These are phyloP conservation scores for Phytopythium montanum DNA, from an alignment of 352 stramenopile species.

Conservation along the genomic window DNA sequence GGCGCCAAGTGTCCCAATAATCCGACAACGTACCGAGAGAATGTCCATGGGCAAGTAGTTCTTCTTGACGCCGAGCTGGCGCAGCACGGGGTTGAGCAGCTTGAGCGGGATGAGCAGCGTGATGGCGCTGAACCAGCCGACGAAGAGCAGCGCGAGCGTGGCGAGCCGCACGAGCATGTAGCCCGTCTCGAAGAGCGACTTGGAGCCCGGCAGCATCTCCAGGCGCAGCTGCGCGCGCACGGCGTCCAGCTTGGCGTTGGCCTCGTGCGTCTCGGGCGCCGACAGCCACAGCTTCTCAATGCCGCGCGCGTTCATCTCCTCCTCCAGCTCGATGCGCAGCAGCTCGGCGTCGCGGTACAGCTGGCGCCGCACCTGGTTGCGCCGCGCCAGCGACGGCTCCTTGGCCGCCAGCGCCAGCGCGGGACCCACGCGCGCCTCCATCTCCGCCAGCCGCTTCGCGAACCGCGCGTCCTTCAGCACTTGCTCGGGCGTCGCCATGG, in stretches of 20 bases:
- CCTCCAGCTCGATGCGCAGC: slow-evolving; percentile 75
- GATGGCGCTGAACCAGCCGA: slow-evolving; percentile 72
- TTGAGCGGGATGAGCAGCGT: slow-evolving; percentile 66
- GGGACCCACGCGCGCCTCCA: slow-evolving; percentile 42
- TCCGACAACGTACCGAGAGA: slow-evolving; percentile 30
- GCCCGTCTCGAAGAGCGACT: slow-evolving; percentile 42
- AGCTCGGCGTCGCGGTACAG: slow-evolving; percentile 73
- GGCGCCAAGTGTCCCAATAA: not conserved
- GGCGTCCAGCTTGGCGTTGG: slow-evolving; percentile 52
- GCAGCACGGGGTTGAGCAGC: slow-evolving; percentile 46
- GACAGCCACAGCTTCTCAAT: slow-evolving; percentile 57
- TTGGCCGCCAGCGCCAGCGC: slow-evolving; percentile 34
- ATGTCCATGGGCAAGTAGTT: slow-evolving; percentile 81
- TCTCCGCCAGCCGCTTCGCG: slow-evolving; percentile 44
- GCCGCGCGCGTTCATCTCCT: slow-evolving; percentile 62
- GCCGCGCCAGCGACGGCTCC: slow-evolving; percentile 50
- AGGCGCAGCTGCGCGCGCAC: slow-evolving; percentile 64
- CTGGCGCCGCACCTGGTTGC: slow-evolving; percentile 66
- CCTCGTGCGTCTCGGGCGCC: slow-evolving; percentile 39
- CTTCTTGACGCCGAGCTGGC: slow-evolving; percentile 55
- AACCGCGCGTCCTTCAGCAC: slow-evolving; percentile 60
- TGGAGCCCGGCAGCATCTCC: slow-evolving; percentile 41
- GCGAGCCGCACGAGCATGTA: slow-evolving; percentile 69
- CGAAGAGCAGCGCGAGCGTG: slow-evolving; percentile 63
- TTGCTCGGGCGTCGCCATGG: slow-evolving; percentile 34